These are phyloP conservation scores for Scutellaria minor DNA, from an alignment of 257 asterid species.

Conservation along the genomic window DNA sequence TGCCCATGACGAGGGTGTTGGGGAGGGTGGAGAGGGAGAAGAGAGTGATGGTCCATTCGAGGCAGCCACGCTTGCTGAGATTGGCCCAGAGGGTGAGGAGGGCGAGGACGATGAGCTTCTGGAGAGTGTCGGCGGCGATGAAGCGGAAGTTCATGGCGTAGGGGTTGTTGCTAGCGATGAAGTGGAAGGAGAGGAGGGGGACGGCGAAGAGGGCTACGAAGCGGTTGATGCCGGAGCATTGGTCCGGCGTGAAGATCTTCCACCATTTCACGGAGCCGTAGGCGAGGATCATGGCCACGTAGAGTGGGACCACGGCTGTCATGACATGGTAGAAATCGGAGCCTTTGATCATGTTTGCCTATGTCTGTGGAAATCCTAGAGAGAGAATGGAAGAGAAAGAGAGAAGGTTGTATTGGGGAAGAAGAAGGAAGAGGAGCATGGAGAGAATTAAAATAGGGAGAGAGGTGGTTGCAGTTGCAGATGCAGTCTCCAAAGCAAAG, in stretches of 20 bases:
- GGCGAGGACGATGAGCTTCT: conserved; percentile 66
- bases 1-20: conserved; percentile 94
- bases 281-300: conserved; percentile 88
- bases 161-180: conserved; percentile 79
- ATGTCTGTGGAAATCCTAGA: conserved; percentile 4
- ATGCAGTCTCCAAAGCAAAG: conserved; percentile 64
- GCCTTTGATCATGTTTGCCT: conserved; percentile 55
- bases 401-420: background rate
- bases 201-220: conserved; percentile 92
- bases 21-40: conserved; percentile 88
- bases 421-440: conserved; percentile 43
- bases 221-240: conserved; percentile 92
- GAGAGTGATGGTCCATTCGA: conserved; percentile 90
- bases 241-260: conserved; percentile 90
- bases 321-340: conserved; percentile 85
- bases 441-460: conserved; percentile 17
- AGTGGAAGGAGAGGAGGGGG: conserved; percentile 86
- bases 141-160: conserved; percentile 79
- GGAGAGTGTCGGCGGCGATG: conserved; percentile 88
- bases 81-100: conserved; percentile 65
- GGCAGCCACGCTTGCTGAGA: conserved; percentile 56
- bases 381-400: conserved; percentile 27
- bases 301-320: conserved; percentile 91
- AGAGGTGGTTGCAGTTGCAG: conserved; percentile 53
- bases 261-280: conserved; percentile 97